Evolutionary conservation across 148 eudicot genomes (phyloP).

Genomic region (Rheum nobile): DNA sequence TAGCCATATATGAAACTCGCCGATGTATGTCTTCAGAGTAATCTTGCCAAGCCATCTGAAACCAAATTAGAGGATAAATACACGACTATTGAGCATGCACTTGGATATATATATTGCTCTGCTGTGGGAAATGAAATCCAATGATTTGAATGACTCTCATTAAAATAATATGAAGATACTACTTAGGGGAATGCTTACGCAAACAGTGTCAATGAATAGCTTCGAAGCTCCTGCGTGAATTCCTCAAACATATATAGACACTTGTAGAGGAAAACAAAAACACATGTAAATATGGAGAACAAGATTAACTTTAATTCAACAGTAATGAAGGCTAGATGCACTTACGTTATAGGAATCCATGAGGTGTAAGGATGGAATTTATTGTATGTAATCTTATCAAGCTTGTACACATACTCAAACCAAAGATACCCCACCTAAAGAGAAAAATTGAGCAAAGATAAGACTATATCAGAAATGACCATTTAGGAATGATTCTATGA

Average conservation of each 20-base stretch:
- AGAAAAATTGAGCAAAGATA: conserved; percentile 9
- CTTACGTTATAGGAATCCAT: conserved; percentile 97
- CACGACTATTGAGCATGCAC: not conserved
- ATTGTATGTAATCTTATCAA: conserved; percentile 76
- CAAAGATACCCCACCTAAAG: conserved; percentile 81
- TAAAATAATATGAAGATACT: not conserved
- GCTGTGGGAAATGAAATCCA: not conserved
- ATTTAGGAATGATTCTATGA: not conserved
- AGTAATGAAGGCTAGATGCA: not conserved
- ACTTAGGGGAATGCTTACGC: conserved; percentile 51
- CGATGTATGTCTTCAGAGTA: conserved; percentile 91
- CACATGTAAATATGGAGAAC: not conserved
- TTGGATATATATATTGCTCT: not conserved
- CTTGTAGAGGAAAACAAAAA: conserved; percentile 26
- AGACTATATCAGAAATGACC: not conserved
- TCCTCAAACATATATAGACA: conserved; percentile 85
- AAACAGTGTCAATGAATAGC: conserved; percentile 73
- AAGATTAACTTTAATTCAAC: not conserved
- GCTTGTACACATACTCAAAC: conserved; percentile 80
- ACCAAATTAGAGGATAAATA: conserved; percentile 10
- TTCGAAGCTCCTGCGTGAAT: conserved; percentile 69
- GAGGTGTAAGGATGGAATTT: conserved; percentile 94
- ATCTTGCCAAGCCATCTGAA: conserved; percentile 93
- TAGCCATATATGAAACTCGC: conserved; percentile 90
- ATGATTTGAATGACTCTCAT: not conserved